Evolutionary conservation across 73 alveolate genomes (phyloP).

Genomic region (Blepharisma japonicum): DNA sequence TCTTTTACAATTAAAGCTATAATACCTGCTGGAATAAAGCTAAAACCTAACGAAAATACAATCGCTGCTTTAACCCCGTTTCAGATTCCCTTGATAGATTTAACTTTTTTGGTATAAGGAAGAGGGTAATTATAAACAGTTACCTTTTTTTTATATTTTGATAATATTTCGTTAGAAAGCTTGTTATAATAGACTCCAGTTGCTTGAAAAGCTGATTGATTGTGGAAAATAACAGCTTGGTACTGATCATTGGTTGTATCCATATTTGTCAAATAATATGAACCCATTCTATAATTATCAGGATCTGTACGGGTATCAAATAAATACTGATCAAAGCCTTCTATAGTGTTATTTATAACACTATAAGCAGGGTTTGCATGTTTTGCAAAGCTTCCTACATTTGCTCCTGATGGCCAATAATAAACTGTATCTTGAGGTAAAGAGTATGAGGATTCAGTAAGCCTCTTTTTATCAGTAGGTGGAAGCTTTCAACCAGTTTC

Average conservation of each 20-base stretch:
- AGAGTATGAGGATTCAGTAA: neutral
- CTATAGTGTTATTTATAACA: neutral
- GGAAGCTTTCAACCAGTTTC: constrained; percentile 21
- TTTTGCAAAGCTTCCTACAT: neutral
- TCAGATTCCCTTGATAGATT: neutral
- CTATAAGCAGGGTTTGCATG: too few species aligned
- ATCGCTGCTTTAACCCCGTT: constrained; percentile 30
- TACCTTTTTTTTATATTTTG: neutral
- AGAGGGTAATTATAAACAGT: constrained; percentile 30
- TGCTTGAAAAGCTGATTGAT: constrained; percentile 14
- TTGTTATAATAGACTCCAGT: constrained; percentile 24
- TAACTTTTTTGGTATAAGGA: constrained; percentile 6
- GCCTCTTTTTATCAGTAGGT: neutral
- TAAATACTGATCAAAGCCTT: constrained; percentile 38
- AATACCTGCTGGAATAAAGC: constrained; percentile 39
- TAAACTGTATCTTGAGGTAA: neutral
- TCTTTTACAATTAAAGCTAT: constrained; percentile 38
- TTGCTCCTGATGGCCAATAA: neutral
- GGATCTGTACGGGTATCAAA: constrained; percentile 29
- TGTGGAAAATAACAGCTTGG: constrained; percentile 25
- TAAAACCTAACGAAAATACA: constrained; percentile 29
- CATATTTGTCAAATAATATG: constrained; percentile 43
- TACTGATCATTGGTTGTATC: constrained; percentile 29
- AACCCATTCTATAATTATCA: neutral
- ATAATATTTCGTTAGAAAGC: neutral